Evolutionary conservation across 139 green algal species (phyloP), one percentile per base, ranked within the genome.

Genomic region (Asterochloris sp.): DNA sequence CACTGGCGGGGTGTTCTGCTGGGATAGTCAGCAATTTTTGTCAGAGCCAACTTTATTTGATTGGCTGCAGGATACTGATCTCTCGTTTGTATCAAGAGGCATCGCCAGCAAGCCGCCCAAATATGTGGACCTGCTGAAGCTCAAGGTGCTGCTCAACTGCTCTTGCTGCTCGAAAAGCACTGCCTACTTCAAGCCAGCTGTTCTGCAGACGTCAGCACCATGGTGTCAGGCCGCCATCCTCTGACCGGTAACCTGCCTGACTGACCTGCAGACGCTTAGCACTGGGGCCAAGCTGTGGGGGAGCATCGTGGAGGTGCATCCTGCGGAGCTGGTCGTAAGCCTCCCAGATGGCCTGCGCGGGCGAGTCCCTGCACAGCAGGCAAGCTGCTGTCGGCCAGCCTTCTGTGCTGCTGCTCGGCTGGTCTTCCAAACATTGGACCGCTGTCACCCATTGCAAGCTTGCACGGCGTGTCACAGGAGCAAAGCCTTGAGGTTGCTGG

Each of bases 321-420:
- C 88, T 0, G 84, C 73, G 13, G 88, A 91, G 15, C 89, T 98
- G 12, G 75, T 88, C 19, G 73, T 98, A 38, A 91, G 83, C 82
- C 84, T 98, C 79, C 95, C 96, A 4, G 87, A 97, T 79, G 95
- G 96, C 9, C 87, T 98, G 77, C 83, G 91, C 2, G 96, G 94
- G 10, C 85, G 85, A 73, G 95, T 97, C 54, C 69, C 74, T 1
- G 78, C 85, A 2, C 66, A 86, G 1, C 85, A 93, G 80, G 74
- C 89, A 13, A 62, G 54, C 9, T 47, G 21, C 60, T 27, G 15
- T 19, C n/a, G 38, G 38, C 38, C 38, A 54, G 38, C 38, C 38
- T 54, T 54, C 6, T 6, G 38, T 54, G 38, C 38, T 54, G 38
- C 38, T 54, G 38, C 38, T 54, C 4, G 38, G 38, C 38, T 54